Evolutionary conservation across 768 basidiomycete species (phyloP).

Genomic region (Boletus barrowsii): DNA sequence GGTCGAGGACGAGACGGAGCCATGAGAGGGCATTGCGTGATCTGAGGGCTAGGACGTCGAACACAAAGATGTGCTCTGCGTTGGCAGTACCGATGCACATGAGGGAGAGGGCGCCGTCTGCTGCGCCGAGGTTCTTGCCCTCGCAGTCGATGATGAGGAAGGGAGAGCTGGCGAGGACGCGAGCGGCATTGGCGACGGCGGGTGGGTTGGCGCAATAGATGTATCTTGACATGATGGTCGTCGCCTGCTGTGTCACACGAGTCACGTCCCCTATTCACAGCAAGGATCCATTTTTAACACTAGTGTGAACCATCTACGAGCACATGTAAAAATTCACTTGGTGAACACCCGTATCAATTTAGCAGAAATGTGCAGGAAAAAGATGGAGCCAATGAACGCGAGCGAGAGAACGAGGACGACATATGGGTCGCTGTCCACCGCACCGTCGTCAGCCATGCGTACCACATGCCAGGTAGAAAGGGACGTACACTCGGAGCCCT

Average conservation of each 20-base stretch:
- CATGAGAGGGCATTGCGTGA: constrained; percentile 11
- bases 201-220: constrained; percentile 14
- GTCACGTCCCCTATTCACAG: neutral
- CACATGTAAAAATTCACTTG: constrained; percentile 45
- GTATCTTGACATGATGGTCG: constrained; percentile 20
- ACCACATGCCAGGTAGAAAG: neutral
- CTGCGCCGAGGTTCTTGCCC: constrained; percentile 33
- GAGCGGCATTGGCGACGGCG: constrained; percentile 17
- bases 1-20: constrained; percentile 24
- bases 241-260: constrained; percentile 8
- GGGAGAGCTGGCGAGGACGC: constrained; percentile 19
- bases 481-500: constrained; percentile 88
- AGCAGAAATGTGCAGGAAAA: constrained; percentile 97
- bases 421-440: constrained; percentile 75
- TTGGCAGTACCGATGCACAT: constrained; percentile 33
- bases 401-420: constrained; percentile 94
- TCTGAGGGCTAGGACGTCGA: constrained; percentile 35
- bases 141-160: constrained; percentile 40
- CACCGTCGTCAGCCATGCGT: constrained; percentile 3
- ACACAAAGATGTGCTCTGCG: constrained; percentile 34
- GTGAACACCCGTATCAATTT: constrained; percentile 91
- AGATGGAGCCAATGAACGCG: constrained; percentile 96
- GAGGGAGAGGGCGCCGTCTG: constrained; percentile 33
- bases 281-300: neutral
- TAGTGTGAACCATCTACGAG: neutral